Evolutionary conservation across 2,329 filamentous ascomycete species (phyloP), one percentile per base, ranked within the genome.

Genomic region (Epichloe uncinata): DNA sequence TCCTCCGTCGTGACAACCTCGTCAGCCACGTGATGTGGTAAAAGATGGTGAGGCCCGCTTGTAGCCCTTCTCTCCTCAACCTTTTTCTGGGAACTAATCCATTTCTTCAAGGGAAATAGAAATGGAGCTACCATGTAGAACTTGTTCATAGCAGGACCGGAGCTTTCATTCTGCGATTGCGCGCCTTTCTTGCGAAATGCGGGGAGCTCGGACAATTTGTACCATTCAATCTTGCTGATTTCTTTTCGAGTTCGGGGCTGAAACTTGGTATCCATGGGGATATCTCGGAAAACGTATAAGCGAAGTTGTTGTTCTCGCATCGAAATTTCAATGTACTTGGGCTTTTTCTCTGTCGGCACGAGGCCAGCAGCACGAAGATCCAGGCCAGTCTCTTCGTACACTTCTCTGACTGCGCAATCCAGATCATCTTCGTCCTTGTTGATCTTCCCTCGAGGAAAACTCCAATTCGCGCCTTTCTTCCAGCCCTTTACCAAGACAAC

Each of bases 81-180:
- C 67, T 84, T 89, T 70, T 80, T 84, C 67, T 95, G 87, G 55
- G 84, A 79, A n/a, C 81, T 72, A 44, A 97, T 88, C 90, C 90
- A 97, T 64, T 87, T 88, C 66, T 88, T 90, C 45, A 98, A 68
- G 5, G 82, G 85, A 1, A 81, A 81, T 49, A 97, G 73, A 62
- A 98, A 98, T 0, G 91, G 90, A 0, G 89, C 89, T 16, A 98
- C 93, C 87, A 97, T 96, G 68, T 96, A 98, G 64, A 96, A 97
- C 61, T 91, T 96, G 65, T 87, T 89, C 40, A 82, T 81, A 57
- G 84, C 87, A 3, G 74, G 67, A 13, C 70, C 69, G 12, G 79
- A 67, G 33, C 69, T 67, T 47, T 83, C 75, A 43, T 79, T 75
- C n/a, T 81, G 75, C 15, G 60, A 63, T 49, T 79, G 74, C 12